Conservation (phyloP, 306 rosid species). For the Benincasa hispida region DNA sequence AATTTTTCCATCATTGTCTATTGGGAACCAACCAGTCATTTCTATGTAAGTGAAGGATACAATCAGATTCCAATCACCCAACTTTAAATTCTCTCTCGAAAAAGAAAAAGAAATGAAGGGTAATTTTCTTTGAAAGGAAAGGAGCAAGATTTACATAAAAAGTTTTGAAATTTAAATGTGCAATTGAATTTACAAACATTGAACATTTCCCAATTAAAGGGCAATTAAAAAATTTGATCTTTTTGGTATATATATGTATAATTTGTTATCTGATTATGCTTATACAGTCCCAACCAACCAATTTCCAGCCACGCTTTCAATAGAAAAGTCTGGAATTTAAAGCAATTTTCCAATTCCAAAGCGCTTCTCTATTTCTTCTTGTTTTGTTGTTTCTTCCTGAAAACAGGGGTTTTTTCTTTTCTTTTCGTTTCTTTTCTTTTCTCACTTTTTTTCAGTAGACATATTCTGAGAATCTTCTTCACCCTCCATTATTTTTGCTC, state of each 20-base stretch:
- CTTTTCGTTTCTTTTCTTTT: neutral
- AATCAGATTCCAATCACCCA: neutral
- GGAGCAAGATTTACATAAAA: neutral
- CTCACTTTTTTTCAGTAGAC: neutral
- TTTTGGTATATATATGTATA: no score
- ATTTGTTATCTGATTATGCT: no score
- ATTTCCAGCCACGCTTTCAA: constrained; percentile 1
- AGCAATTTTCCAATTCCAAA: no score
- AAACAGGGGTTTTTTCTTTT: neutral
- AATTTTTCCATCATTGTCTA: neutral
- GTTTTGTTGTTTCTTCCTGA: neutral
- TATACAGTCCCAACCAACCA: neutral
- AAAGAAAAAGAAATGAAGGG: neutral
- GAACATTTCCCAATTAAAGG: neutral
- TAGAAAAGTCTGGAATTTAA: neutral
- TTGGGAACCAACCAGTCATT: neutral
- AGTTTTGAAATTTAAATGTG: neutral
- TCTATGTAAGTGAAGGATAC: neutral
- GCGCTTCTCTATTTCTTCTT: neutral
- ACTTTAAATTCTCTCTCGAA: neutral
- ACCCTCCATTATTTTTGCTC: constrained; percentile 10
- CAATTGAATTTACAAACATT: constrained; percentile 3
- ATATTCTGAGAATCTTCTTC: neutral
- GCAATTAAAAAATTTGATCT: no score
- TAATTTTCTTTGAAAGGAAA: neutral